phyloP scores from a whole-genome alignment of 1,284 basidiomycete species.

The Ceraceosorus guamensis region DNA sequence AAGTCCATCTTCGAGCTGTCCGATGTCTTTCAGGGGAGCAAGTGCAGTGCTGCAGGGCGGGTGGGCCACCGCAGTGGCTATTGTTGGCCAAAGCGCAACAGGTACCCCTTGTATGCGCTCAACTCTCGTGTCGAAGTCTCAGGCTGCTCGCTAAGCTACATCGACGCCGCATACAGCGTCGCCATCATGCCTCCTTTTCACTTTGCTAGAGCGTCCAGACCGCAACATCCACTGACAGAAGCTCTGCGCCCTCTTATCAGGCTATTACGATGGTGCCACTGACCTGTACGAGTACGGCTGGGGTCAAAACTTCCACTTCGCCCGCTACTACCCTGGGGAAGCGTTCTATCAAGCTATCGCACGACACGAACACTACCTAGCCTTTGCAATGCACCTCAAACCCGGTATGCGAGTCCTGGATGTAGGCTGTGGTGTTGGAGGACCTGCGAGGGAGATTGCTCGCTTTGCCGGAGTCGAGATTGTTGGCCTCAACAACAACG shows the following conservation, averaged over 20 bases:
- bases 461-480: conserved; percentile 80
- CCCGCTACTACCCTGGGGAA: conserved; percentile 94
- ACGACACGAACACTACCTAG: conserved; percentile 96
- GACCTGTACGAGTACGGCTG: conserved; percentile 95
- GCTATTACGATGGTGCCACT: conserved; percentile 94
- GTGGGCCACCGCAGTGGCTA: too few species aligned
- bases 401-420: conserved; percentile 94
- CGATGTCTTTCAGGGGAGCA: too few species aligned
- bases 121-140: too few species aligned
- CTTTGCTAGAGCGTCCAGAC: too few species aligned
- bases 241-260: conserved; percentile 52
- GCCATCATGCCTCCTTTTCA: not conserved
- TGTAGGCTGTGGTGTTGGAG: conserved; percentile 95
- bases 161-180: too few species aligned
- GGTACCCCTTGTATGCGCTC: too few species aligned
- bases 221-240: not conserved
- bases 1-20: too few species aligned
- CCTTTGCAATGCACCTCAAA: conserved; percentile 55
- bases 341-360: conserved; percentile 73
- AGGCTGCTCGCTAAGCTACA: too few species aligned
- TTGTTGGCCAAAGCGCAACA: too few species aligned
- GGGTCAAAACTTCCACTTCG: conserved; percentile 93
- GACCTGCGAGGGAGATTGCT: conserved; percentile 90
- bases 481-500: conserved; percentile 92
- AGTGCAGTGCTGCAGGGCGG: too few species aligned